These are phyloP conservation scores for Phialophora chinensis DNA, from an alignment of 2,329 filamentous ascomycete genomes.

Conservation along the genomic window DNA sequence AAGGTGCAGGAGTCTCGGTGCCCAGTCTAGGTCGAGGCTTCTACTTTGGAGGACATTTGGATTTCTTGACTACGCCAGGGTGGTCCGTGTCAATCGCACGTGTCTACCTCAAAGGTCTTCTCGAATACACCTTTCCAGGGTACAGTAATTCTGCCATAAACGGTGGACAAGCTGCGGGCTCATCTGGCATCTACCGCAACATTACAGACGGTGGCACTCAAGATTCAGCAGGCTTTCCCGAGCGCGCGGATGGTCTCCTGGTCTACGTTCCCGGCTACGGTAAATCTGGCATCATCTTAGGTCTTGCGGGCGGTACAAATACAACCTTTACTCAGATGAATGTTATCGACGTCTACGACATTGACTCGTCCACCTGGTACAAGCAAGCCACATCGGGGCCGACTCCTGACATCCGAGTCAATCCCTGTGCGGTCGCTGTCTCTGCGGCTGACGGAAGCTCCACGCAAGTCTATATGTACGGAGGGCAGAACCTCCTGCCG, in stretches of 20 bases:
- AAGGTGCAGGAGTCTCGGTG: constrained; percentile 74
- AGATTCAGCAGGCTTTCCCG: constrained; percentile 69
- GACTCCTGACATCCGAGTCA: constrained; percentile 65
- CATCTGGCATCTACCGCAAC: constrained; percentile 71
- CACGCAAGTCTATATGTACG: constrained; percentile 80
- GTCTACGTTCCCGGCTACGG: constrained; percentile 80
- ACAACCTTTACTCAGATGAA: constrained; percentile 72
- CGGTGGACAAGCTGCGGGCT: constrained; percentile 61
- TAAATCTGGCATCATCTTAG: constrained; percentile 74
- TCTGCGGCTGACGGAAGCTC: constrained; percentile 73
- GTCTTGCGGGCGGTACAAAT: constrained; percentile 75
- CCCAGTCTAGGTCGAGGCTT: constrained; percentile 73
- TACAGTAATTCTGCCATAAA: constrained; percentile 68
- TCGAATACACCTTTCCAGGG: constrained; percentile 78
- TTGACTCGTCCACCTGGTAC: constrained; percentile 73
- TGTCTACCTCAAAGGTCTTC: constrained; percentile 73
- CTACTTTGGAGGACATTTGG: constrained; percentile 80
- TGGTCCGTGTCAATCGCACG: constrained; percentile 71
- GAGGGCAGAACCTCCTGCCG: constrained; percentile 74
- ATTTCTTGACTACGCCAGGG: constrained; percentile 66
- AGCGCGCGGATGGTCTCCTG: constrained; percentile 74
- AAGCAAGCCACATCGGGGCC: constrained; percentile 70
- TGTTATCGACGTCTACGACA: constrained; percentile 79
- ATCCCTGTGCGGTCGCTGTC: constrained; percentile 75
- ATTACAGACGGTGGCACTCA: constrained; percentile 75